phyloP scores from a whole-genome alignment of 176 grass and related monocot genomes.

The Aechmea fasciata region DNA sequence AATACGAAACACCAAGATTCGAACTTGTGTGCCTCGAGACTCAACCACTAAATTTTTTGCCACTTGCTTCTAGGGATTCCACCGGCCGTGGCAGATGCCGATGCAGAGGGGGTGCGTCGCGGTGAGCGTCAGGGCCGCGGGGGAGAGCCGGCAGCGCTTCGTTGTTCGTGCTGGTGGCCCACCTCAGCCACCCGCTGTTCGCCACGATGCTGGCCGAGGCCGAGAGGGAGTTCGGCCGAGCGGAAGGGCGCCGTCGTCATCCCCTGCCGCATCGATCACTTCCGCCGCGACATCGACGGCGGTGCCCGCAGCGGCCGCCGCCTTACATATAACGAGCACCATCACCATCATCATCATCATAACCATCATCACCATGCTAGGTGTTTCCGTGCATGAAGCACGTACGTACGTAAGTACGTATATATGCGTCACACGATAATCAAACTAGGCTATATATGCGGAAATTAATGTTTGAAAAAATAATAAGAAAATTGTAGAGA shows the following conservation, averaged over 20 bases:
- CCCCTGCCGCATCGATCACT: slow-evolving; percentile 69
- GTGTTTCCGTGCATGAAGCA: slow-evolving; percentile 57
- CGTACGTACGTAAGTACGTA: too few species aligned
- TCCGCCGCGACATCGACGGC: slow-evolving; percentile 39
- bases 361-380: slow-evolving; percentile 26
- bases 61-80: too few species aligned
- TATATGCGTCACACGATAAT: too few species aligned
- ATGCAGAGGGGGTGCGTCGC: slow-evolving; percentile 71
- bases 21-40: too few species aligned
- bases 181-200: slow-evolving; percentile 90
- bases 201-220: slow-evolving; percentile 55
- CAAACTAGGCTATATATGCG: too few species aligned
- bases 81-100: not conserved
- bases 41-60: too few species aligned
- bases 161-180: slow-evolving; percentile 64
- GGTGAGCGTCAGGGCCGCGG: slow-evolving; percentile 55
- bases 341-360: slow-evolving; percentile 23
- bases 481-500: too few species aligned
- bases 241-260: slow-evolving; percentile 73
- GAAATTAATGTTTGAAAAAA: too few species aligned
- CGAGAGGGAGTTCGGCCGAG: slow-evolving; percentile 59
- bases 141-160: slow-evolving; percentile 62
- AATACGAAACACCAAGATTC: too few species aligned
- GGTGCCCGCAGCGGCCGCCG: not conserved
- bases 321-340: slow-evolving; percentile 13